Evolutionary conservation across 192 early-diverging fungal genomes (phyloP), one percentile per base, ranked within the genome.

Genomic region (Coemansia sp.): DNA sequence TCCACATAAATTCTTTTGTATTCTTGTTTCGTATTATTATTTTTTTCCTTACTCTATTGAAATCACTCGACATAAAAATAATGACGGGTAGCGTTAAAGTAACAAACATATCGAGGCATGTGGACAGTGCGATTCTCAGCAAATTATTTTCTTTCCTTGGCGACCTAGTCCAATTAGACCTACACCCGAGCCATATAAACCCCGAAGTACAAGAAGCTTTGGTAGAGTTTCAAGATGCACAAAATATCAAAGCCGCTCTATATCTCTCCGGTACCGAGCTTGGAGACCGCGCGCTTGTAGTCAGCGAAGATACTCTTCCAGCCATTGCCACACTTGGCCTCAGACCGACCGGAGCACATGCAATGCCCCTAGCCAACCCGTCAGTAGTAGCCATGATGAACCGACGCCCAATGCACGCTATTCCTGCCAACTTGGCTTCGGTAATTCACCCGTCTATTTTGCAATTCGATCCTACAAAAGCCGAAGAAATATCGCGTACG

Each of bases 401-500:
- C 11, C 68, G 34, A n/a, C 69, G 70, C 55, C 55, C 20, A 58
- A 68, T 68, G 46, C 75, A 70, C 40, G 73, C 74, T 27, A 76
- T 87, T 55, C 81, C 85, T 5, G 53, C 80, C 8, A 70, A 78
- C 62, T 33, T 78, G 0, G 60, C 47, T 8, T 84, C 86, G 1
- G 64, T 79, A 40, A 82, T 88, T 29, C 87, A 80, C 12, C 85
- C 88, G 18, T 76, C 84, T 1, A 76, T 88, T 11, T 69, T 87
- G 39, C 86, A 88, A 18, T 75, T 86, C 47, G 90, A 93, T 73
- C 90, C 92, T 0, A 68, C 68, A 7, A 88, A 90, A 65, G 89
- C 90, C 1, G 91, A 94, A 39, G 92, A 92, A 69, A 94, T 93
- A 58, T 86, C 91, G 3, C 84, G 92, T 8, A 94, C 92, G 0